Base-by-base conservation (phyloP, 441 rosid species). In the Eugenia klotzschiana region DNA sequence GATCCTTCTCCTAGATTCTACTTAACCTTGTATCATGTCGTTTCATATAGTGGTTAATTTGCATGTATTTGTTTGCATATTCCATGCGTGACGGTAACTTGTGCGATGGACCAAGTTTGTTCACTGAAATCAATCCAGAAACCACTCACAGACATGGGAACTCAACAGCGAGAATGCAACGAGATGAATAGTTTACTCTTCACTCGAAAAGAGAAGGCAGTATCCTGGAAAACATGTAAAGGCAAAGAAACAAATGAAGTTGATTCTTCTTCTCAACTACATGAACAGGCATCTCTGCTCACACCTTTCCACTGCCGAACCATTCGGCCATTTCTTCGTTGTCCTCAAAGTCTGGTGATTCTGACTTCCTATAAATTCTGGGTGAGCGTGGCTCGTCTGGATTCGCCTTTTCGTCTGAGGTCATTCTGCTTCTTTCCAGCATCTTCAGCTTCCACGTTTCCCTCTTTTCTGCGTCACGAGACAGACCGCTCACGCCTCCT, bases 251-350 rank as follows among this genome's bases (percentile, higher is more conserved):
- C n/a, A 18, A 9, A 33, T 33, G 74, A 33, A 33, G 33, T 33
- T 16, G n/a, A 33, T 64, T 64, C 13, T 64, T 64, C 13, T 64
- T 64, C n/a, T 12, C 13, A 33, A 8, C 9, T 29, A 64, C 74
- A 8, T 64, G 74, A 29, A 9, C n/a, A 18, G 43, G 23, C 43
- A 64, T 29, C 74, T 64, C 40, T 16, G 18, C n/a, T 64, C 74
- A 64, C 43, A 79, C 80, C 81, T 81, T 79, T 53, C 27, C 83
- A 23, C 51, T 52, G 41, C 85, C 89, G 89, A 94, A 96, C 98
- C 97, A 96, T 43, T 89, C 94, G 37, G 90, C 89, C 91, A 93
- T 89, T 83, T 93, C 97, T 84, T 91, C 96, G 81, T 92, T 95
- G 79, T 84, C 90, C 18, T 80, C 81, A 51, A 87, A 83, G 82